A percentile compares a stretch with the other conserved stretches of the same genome.
Evolutionary conservation across 2,329 filamentous ascomycete genomes (phyloP).

Genomic region (Colletotrichum siamense): DNA sequence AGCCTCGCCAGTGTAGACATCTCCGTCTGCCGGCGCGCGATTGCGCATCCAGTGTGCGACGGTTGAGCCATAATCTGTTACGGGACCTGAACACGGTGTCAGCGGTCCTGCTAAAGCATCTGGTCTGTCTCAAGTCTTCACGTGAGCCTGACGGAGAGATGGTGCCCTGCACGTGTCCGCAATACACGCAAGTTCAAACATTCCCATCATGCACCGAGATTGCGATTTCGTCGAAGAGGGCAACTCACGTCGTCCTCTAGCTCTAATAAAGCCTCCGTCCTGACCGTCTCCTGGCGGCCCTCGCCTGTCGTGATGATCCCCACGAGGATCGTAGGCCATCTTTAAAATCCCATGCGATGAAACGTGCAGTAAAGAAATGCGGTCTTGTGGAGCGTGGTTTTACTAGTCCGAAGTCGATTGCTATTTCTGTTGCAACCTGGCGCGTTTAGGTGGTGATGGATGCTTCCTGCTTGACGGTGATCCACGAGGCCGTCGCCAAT

Average conservation of each 20-base stretch:
- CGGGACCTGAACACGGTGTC: constrained; percentile 66
- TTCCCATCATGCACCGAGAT: neutral
- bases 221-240: neutral
- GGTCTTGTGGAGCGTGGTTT: neutral
- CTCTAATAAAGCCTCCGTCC: constrained; percentile 52
- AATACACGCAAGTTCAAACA: neutral
- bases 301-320: constrained; percentile 49
- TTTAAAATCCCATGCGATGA: constrained; percentile 21
- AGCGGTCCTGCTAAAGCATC: neutral
- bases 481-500: constrained; percentile 6
- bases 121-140: neutral
- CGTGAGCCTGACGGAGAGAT: neutral
- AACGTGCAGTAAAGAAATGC: neutral
- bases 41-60: constrained; percentile 91
- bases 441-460: neutral
- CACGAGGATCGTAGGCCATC: constrained; percentile 62
- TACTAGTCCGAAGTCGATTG: neutral
- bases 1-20: constrained; percentile 69
- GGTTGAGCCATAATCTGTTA: constrained; percentile 92
- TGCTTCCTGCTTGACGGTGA: neutral
- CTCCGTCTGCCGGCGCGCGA: constrained; percentile 49
- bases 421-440: neutral
- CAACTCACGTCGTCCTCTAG: constrained; percentile 57
- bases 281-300: constrained; percentile 41
- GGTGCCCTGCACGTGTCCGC: neutral